Conservation (phyloP, 2,329 filamentous ascomycete species). For the Arthrobotrys sphaeroides region DNA sequence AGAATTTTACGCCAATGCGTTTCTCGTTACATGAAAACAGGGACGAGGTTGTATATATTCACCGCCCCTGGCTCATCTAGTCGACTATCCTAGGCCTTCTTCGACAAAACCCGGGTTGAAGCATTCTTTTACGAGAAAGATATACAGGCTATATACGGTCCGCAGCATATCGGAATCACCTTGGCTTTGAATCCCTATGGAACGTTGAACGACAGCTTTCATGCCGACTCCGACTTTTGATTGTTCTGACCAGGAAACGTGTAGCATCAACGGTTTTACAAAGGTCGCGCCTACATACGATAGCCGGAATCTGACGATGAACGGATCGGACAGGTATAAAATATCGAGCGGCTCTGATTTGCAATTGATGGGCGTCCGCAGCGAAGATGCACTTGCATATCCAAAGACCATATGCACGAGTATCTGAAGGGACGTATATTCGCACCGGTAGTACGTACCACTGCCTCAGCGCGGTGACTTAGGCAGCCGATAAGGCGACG, state of each 20-base stretch:
- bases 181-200: neutral
- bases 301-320: neutral
- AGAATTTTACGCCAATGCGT: neutral
- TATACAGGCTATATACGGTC: neutral
- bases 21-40: neutral
- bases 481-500: slow-evolving; percentile 19
- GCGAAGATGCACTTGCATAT: neutral
- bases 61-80: neutral
- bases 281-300: neutral
- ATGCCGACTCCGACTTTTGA: neutral
- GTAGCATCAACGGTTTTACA: neutral
- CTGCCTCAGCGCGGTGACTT: neutral
- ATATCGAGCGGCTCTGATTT: neutral
- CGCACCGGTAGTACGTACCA: neutral
- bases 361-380: neutral
- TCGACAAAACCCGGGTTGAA: neutral
- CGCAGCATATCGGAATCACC: neutral
- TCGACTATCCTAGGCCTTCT: neutral
- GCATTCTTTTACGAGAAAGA: neutral
- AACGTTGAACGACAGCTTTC: slow-evolving; percentile 1
- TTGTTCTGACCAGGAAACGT: neutral
- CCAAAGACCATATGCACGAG: neutral
- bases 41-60: neutral
- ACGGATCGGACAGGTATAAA: neutral
- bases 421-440: no score